Evolutionary conservation across 768 basidiomycete genomes (phyloP).

Genomic region (Tulasnella sp.): DNA sequence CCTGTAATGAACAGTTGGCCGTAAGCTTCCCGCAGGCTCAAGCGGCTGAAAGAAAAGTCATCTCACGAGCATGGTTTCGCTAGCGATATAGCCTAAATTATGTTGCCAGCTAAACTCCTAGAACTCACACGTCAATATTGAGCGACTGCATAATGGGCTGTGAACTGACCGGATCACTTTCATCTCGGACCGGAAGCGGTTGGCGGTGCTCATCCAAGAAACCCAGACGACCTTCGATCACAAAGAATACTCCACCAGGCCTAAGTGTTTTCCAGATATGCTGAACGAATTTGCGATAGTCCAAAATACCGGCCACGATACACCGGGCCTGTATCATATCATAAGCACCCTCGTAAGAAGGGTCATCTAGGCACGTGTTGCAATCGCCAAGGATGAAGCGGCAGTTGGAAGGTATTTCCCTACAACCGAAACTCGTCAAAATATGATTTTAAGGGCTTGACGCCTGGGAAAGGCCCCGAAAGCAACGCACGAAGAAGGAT

Average conservation of each 20-base stretch:
- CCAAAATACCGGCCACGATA: slow-evolving; percentile 1
- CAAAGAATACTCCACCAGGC: slow-evolving; percentile 28
- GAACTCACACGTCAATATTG: not conserved
- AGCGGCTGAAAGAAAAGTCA: too few species aligned
- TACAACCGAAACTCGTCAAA: not conserved
- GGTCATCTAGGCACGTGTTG: slow-evolving; percentile 7
- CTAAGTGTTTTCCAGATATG: not conserved
- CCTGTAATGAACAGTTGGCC: not conserved
- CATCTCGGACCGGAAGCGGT: not conserved
- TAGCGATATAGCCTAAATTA: not conserved
- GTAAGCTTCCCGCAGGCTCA: not conserved
- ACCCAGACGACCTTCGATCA: slow-evolving; percentile 3
- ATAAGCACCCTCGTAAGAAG: not conserved
- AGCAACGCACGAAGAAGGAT: not conserved
- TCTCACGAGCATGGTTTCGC: not conserved
- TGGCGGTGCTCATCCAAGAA: slow-evolving; percentile 21
- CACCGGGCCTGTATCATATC: slow-evolving; percentile 24
- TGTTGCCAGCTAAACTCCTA: not conserved
- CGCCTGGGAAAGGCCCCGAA: not conserved
- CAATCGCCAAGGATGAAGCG: slow-evolving; percentile 8
- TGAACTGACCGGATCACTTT: slow-evolving; percentile 24
- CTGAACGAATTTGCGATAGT: slow-evolving; percentile 19
- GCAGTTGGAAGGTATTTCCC: slow-evolving; percentile 21
- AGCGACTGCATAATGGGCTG: too few species aligned
- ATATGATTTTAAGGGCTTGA: not conserved